Conservation (phyloP, 2,329 filamentous ascomycete species). For the Monosporascus sp. region DNA sequence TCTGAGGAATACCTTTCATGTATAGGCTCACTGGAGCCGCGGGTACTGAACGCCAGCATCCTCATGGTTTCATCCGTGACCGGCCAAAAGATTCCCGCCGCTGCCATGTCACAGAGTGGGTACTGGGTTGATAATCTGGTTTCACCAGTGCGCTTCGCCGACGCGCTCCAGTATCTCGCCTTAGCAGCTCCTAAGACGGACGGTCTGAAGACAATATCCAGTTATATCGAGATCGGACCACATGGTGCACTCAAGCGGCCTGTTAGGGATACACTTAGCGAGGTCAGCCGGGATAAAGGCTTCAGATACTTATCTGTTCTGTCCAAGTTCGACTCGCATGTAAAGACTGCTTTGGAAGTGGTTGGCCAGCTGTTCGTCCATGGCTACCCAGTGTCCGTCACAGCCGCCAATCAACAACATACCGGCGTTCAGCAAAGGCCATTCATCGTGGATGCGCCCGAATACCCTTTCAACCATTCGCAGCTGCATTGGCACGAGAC, state of each 20-base stretch:
- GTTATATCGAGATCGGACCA: slow-evolving; percentile 9
- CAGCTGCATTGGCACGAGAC: slow-evolving; percentile 30
- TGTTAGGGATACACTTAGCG: neutral
- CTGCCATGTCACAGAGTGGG: neutral
- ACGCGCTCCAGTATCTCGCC: slow-evolving; percentile 4
- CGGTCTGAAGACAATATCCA: neutral
- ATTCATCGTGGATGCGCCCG: slow-evolving; percentile 26
- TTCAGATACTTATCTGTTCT: neutral
- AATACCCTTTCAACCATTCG: slow-evolving; percentile 34
- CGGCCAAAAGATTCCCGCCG: neutral
- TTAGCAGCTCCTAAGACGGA: neutral
- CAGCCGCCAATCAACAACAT: slow-evolving; percentile 3
- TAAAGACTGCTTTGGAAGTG: slow-evolving; percentile 2
- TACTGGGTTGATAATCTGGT: slow-evolving; percentile 7
- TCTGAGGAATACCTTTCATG: neutral
- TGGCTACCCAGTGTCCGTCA: slow-evolving; percentile 8
- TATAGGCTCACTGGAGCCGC: neutral
- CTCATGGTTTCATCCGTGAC: neutral
- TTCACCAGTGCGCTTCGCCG: slow-evolving; percentile 6
- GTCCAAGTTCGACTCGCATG: neutral
- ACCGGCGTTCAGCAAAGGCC: neutral
- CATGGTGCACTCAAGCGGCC: slow-evolving; percentile 3
- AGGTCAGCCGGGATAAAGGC: neutral
- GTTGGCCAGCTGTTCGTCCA: slow-evolving; percentile 8
- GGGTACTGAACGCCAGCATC: neutral